A percentile compares a stretch with the other conserved stretches of the same genome.
phyloP scores from a whole-genome alignment of 1,284 basidiomycete species.

The Ganoderma boninense region DNA sequence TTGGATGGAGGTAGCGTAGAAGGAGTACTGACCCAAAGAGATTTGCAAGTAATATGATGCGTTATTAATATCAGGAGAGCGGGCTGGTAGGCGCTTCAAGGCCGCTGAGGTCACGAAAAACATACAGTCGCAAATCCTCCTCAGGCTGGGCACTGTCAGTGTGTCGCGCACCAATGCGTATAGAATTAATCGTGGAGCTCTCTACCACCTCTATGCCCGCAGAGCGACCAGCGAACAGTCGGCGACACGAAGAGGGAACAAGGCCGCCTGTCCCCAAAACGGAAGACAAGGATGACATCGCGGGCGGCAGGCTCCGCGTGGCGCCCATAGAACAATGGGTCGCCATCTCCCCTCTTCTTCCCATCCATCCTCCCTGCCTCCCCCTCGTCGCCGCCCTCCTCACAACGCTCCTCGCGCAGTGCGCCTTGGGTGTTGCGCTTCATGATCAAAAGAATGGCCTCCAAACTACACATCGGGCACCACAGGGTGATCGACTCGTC shows the following conservation, averaged over 20 bases:
- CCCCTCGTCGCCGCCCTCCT: conserved; percentile 10
- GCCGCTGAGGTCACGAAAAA: neutral
- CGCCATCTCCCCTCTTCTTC: conserved; percentile 18
- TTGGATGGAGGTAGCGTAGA: too few relatives aligned
- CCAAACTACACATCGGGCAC: conserved; percentile 46
- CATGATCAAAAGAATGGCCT: conserved; percentile 56
- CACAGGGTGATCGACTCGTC: conserved; percentile 32
- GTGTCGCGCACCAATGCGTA: neutral
- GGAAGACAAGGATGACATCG: conserved; percentile 29
- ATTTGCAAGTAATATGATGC: too few relatives aligned
- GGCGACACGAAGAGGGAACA: conserved; percentile 9
- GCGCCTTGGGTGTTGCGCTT: conserved; percentile 19
- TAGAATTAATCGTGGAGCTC: too few relatives aligned
- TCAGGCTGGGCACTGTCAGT: neutral
- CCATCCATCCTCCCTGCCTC: conserved; percentile 15
- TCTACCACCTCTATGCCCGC: neutral
- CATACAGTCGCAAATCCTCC: neutral
- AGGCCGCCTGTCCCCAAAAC: conserved; percentile 13
- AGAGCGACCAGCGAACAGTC: neutral
- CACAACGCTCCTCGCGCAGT: conserved; percentile 20
- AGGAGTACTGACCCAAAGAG: too few relatives aligned
- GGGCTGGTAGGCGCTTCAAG: neutral
- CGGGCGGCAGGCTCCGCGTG: conserved; percentile 23
- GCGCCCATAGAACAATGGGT: conserved; percentile 32
- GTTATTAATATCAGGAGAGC: too few relatives aligned